Percentiles rank a stretch among this genome's conserved stretches.
Evolutionary conservation across 2,329 filamentous ascomycete species (phyloP).

Genomic region (Diaporthe caulivora): DNA sequence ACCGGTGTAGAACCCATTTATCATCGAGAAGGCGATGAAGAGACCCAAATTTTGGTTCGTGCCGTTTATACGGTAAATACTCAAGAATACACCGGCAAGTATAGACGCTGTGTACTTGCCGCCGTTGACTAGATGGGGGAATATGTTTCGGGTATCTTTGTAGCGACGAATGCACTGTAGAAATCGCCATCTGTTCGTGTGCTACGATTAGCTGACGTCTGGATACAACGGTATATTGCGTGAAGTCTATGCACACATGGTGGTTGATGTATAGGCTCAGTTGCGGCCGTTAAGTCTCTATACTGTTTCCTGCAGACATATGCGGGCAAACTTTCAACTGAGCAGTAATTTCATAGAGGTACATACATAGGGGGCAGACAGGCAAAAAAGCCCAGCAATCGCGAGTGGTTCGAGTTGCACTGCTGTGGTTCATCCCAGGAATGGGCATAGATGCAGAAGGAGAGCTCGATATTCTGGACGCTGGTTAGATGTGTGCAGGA

Average conservation of each 20-base stretch:
- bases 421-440: slow-evolving; percentile 78
- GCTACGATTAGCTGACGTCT: neutral
- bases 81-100: slow-evolving; percentile 80
- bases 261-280: neutral
- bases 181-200: slow-evolving; percentile 73
- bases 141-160: slow-evolving; percentile 85
- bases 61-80: slow-evolving; percentile 82
- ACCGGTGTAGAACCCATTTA: slow-evolving; percentile 88
- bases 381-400: slow-evolving; percentile 86
- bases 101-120: slow-evolving; percentile 93
- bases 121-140: slow-evolving; percentile 92
- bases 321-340: neutral
- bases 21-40: slow-evolving; percentile 83
- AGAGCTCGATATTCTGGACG: slow-evolving; percentile 84
- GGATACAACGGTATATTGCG: neutral
- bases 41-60: slow-evolving; percentile 69
- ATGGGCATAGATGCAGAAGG: slow-evolving; percentile 93
- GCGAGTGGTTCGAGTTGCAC: slow-evolving; percentile 89
- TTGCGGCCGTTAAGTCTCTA: neutral
- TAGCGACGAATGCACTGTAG: slow-evolving; percentile 93
- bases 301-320: neutral
- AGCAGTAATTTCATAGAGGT: neutral
- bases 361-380: slow-evolving; percentile 78
- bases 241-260: neutral
- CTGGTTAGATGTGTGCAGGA: neutral